Evolutionary conservation across 1,284 basidiomycete genomes (phyloP), one percentile per base, ranked within the genome.

Genomic region (Cystobasidium slooffiae): DNA sequence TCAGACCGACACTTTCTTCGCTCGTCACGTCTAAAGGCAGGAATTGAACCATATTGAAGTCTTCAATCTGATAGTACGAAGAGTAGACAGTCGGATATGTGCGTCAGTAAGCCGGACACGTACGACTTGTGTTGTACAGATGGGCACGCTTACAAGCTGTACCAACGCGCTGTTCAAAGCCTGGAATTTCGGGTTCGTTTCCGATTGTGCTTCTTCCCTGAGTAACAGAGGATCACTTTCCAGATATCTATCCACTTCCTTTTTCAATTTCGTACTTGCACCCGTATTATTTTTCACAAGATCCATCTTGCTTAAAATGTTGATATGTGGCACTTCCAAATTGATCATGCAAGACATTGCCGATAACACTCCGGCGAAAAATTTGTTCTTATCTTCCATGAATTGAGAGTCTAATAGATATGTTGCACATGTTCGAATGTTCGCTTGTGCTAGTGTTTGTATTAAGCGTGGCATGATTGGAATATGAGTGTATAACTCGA

Each of bases 261-360:
- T 72, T 85, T 87, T 79, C 88, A 89, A 78, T 88, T 87, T 78
- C 87, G 51, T 61, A 16, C 75, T 75, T 9, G 92, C 83, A 90
- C 94, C 81, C 88, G 85, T 69, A 72, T 85, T 80, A 63, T 80
- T 80, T 89, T 89, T 92, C 46, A 99, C 91, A 39, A 99, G 86
- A 83, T 99, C 97, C 96, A 99, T 99, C 84, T 99, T 99, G 70
- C 92, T 96, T 90, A 99, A 93, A 81, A 99, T 85, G 79, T 99
- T 99, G 77, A 99, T 89, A 90, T 94, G 97, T 0, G 94, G 93
- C 52, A 97, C 89, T 80, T 98, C 96, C 39, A 99, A 87, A 78
- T 95, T 94, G 68, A 99, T 92, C 97, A 99, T 99, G 58, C 95
- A 94, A 59, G 92, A 95, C 94, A 99, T 98, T 24, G 97, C 97